Conservation (phyloP, 164 flowering plant genomes). For the Chimonanthus salicifolius region DNA sequence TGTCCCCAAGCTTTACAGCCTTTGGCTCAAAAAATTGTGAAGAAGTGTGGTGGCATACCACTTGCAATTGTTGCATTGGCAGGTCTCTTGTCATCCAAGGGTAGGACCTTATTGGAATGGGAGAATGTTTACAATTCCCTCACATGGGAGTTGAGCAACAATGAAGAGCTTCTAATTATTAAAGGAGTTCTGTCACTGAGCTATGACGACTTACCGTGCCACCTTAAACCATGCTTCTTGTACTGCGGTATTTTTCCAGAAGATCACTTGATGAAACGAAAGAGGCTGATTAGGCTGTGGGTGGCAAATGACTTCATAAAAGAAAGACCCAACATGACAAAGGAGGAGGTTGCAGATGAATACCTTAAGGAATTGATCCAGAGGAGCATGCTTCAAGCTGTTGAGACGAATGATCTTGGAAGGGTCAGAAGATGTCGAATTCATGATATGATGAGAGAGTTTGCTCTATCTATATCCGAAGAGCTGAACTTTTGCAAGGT, state of each 20-base stretch:
- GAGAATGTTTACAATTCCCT: constrained; percentile 6
- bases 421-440: neutral
- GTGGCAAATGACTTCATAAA: constrained; percentile 24
- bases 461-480: constrained; percentile 1
- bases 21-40: constrained; percentile 7
- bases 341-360: constrained; percentile 8
- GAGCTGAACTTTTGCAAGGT: constrained; percentile 2
- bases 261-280: constrained; percentile 7
- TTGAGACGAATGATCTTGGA: neutral
- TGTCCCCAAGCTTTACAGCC: neutral
- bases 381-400: constrained; percentile 11
- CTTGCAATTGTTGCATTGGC: constrained; percentile 20
- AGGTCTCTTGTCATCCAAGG: constrained; percentile 6
- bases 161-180: neutral
- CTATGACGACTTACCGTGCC: constrained; percentile 11
- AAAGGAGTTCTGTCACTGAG: constrained; percentile 6
- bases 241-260: constrained; percentile 22
- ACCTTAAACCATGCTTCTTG: constrained; percentile 22
- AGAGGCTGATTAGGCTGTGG: constrained; percentile 18
- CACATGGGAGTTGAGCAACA: constrained; percentile 15
- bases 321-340: neutral
- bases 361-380: constrained; percentile 9
- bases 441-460: constrained; percentile 17
- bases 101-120: constrained; percentile 8
- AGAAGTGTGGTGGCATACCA: constrained; percentile 23